Conservation (phyloP, 2,329 filamentous ascomycete species). For the Xylogone sp. region DNA sequence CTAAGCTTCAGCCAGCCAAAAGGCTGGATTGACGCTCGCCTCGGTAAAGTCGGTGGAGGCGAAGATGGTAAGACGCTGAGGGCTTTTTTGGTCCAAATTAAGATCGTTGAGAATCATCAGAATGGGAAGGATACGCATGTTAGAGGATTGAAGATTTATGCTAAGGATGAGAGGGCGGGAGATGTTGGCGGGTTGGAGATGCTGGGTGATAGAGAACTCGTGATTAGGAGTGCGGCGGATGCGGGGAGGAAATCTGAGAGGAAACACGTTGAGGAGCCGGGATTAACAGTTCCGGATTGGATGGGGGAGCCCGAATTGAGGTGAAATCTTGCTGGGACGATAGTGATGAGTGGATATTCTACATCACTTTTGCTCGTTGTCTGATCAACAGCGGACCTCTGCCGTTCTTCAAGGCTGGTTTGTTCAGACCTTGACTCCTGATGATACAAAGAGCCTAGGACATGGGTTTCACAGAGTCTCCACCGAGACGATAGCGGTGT, state of each 20-base stretch:
- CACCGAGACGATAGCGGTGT: no score
- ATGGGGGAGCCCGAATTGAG: conserved; percentile 30
- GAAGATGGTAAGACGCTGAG: conserved; percentile 73
- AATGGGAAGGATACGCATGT: conserved; percentile 99
- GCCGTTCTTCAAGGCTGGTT: no score
- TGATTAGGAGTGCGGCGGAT: conserved; percentile 4
- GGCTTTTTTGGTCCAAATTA: conserved; percentile 85
- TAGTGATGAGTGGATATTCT: no score
- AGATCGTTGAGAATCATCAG: conserved; percentile 93
- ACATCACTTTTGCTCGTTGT: no score
- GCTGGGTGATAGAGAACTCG: conserved; percentile 9
- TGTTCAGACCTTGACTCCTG: no score
- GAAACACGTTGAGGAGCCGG: conserved; percentile 12
- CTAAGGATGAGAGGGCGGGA: conserved; percentile 28
- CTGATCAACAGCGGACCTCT: no score
- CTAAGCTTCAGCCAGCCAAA: conserved; percentile 75
- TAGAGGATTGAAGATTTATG: conserved; percentile 83
- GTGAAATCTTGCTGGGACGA: no score
- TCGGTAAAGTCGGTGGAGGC: conserved; percentile 52
- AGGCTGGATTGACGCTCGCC: conserved; percentile 87
- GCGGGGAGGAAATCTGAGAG: conserved; percentile 4
- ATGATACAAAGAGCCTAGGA: no score
- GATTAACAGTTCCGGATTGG: conserved; percentile 25
- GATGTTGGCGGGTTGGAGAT: conserved; percentile 12
- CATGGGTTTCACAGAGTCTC: no score